Evolutionary conservation across 257 asterid genomes (phyloP).

Genomic region (Solanum clarkiae): DNA sequence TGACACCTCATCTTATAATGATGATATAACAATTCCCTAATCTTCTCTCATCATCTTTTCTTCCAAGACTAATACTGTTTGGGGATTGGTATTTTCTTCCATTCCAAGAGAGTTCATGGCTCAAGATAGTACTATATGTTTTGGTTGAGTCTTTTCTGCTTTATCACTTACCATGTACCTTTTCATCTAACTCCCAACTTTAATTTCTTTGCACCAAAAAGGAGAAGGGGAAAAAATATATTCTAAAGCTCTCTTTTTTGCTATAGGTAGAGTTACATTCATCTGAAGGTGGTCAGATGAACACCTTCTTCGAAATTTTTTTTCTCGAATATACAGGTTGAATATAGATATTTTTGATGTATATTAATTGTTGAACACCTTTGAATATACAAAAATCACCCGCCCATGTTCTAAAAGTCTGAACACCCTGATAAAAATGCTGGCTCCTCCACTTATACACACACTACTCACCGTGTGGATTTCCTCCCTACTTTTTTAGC

Average conservation of each 20-base stretch:
- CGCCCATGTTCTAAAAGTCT: no score
- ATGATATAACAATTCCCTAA: neutral
- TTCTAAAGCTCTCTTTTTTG: neutral
- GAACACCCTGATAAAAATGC: no score
- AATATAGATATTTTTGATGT: no score
- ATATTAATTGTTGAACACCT: no score
- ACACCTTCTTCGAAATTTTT: no score
- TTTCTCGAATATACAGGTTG: no score
- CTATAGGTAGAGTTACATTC: neutral
- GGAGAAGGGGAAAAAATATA: neutral
- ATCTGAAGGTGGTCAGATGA: no score
- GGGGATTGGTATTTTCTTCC: neutral
- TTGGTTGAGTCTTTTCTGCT: neutral
- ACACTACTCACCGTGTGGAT: neutral
- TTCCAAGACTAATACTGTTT: neutral
- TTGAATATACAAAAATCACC: no score
- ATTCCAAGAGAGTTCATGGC: neutral
- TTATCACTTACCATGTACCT: neutral
- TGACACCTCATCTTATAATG: conserved; percentile 25
- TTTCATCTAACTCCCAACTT: neutral
- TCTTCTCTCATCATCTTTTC: neutral
- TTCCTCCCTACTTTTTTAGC: neutral
- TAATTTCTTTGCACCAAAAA: neutral
- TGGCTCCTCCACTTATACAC: neutral
- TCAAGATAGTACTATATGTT: neutral